Conservation (phyloP, 2,329 filamentous ascomycete species). For the Colletotrichum abscissum region DNA sequence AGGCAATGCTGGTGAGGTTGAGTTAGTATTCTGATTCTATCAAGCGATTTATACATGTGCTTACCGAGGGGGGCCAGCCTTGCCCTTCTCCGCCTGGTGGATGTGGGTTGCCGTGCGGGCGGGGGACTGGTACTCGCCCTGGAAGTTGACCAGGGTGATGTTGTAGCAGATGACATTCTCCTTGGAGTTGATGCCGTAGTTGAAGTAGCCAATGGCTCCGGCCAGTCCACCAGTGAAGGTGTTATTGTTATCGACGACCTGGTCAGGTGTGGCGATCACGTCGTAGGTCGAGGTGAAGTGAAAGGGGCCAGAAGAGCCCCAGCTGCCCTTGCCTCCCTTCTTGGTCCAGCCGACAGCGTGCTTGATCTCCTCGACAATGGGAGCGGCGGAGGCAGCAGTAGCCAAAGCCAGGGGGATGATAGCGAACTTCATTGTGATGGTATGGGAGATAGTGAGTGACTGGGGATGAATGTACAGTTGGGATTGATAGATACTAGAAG, state of each 20-base stretch:
- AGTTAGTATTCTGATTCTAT: background rate
- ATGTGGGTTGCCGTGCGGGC: slow-evolving; percentile 66
- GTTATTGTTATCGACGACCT: slow-evolving; percentile 58
- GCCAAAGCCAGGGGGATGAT: slow-evolving; percentile 14
- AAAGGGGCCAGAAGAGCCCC: slow-evolving; percentile 39
- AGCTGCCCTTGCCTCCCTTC: slow-evolving; percentile 35
- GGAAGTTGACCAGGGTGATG: slow-evolving; percentile 61
- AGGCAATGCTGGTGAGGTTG: slow-evolving; percentile 49
- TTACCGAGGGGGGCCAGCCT: slow-evolving; percentile 60
- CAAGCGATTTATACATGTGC: background rate
- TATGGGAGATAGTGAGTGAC: background rate
- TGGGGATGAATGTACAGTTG: background rate
- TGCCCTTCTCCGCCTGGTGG: slow-evolving; percentile 59
- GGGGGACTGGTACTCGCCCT: slow-evolving; percentile 60
- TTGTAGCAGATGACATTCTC: slow-evolving; percentile 58
- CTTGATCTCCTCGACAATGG: slow-evolving; percentile 7
- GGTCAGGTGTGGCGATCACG: slow-evolving; percentile 58
- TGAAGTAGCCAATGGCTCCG: slow-evolving; percentile 60
- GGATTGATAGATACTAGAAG: background rate
- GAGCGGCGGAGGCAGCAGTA: slow-evolving; percentile 11
- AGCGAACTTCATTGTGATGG: slow-evolving; percentile 21
- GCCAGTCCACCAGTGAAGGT: slow-evolving; percentile 51
- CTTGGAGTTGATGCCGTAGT: slow-evolving; percentile 62
- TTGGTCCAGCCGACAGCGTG: slow-evolving; percentile 32
- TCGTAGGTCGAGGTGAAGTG: slow-evolving; percentile 61